Evolutionary conservation across 495 filamentous ascomycete genomes (phyloP).

Genomic region (Trichocladium antarcticum): DNA sequence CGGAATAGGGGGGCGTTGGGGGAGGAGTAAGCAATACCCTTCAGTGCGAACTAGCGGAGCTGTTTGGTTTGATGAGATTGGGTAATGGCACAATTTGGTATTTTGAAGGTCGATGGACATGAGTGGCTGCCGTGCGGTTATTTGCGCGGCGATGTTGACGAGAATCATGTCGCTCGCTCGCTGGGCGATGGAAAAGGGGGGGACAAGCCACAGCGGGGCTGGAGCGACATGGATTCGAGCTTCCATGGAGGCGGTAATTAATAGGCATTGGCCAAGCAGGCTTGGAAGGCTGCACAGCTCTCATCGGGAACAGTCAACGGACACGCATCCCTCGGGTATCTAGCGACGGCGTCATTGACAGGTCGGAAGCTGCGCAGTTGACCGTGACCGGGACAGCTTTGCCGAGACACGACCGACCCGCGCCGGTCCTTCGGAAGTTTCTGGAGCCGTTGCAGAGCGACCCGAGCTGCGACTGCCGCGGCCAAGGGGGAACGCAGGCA

Average conservation of each 20-base stretch:
- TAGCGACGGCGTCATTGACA: neutral
- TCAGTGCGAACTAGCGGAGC: neutral
- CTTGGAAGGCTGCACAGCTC: neutral
- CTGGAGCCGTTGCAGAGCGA: too few relatives aligned
- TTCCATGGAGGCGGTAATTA: neutral
- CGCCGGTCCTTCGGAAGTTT: conserved; percentile 8
- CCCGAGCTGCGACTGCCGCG: conserved; percentile 2
- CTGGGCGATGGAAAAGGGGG: neutral
- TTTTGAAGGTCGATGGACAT: too few relatives aligned
- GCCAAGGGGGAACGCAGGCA: conserved; percentile 12
- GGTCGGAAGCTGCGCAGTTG: neutral
- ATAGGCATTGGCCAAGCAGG: neutral
- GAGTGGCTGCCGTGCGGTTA: too few relatives aligned
- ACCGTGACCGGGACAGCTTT: neutral
- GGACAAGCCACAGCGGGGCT: conserved; percentile 9
- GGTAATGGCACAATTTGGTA: neutral
- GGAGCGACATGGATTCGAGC: neutral
- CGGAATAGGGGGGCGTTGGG: neutral
- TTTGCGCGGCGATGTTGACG: too few relatives aligned
- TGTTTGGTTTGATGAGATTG: neutral
- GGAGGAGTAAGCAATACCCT: neutral
- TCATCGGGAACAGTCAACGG: neutral
- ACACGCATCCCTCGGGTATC: neutral
- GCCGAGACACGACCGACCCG: conserved; percentile 2
- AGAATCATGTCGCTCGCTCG: too few relatives aligned